Evolutionary conservation across 345 rosid species (phyloP), one percentile per base, ranked within the genome.

Genomic region (Trapa incisa): DNA sequence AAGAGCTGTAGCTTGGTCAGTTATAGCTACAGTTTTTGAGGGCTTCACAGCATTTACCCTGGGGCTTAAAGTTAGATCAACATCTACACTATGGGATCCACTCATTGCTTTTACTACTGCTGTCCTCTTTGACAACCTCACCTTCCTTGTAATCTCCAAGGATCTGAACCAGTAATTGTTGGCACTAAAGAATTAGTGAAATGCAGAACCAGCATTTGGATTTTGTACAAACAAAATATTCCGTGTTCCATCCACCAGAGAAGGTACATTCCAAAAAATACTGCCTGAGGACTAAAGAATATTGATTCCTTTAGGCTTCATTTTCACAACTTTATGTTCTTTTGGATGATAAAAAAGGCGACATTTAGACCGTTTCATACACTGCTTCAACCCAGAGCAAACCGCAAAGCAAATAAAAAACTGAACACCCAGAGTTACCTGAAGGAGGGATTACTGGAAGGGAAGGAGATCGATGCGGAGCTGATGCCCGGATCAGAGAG

Each of bases 1-100:
- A 77, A 94, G 97, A 60, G 97, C 92, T 14, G 92, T 79, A 2
- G 97, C 96, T 66, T 87, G 96, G 73, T 94, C 97, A 65, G 88
- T 87, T 71, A 94, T 86, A 66, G 89, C 97, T 75, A 94, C 89
- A 0, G 99, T 94, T 77, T 91, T 94, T 1, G 97, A 94, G 17
- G 97, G 93, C 79, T 87, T 94, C 62, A 91, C 82, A 1, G 97
- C 69, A 70, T 86, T 86, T 17, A 89, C 96, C 66, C 93, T 84
- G 5, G 93, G 97, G 73, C 99, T 94, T 72, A 94, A 78, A 63
- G 89, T 75, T 50, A 73, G 77, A 68, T 94, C 97, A 38, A 94
- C 72, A 72, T 85, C 80, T 80, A 80, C 73, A 54, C 66, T 75
- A 22, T 70, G 65, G 29, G 72, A 36, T 61, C 78, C 64, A 62